These are phyloP conservation scores for Pleurotus giganteus DNA, from an alignment of 768 basidiomycete genomes.

Conservation along the genomic window DNA sequence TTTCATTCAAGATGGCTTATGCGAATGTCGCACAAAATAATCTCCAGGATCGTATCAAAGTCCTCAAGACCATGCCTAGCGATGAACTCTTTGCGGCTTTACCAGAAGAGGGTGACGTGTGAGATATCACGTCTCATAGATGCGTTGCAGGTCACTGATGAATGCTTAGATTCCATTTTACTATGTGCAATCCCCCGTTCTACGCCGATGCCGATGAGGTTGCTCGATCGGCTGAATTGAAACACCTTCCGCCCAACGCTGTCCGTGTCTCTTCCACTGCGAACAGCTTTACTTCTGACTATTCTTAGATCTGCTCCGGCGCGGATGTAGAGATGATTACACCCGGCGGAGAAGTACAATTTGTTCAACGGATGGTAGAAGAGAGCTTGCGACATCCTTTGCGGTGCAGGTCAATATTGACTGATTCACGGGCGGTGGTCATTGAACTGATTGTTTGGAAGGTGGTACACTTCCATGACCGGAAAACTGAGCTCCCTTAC, in stretches of 20 bases:
- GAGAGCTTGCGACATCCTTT: conserved; percentile 59
- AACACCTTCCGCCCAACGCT: conserved; percentile 66
- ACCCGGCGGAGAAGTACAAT: conserved; percentile 78
- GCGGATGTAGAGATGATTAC: conserved; percentile 88
- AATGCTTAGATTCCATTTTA: conserved; percentile 59
- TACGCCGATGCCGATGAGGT: conserved; percentile 78
- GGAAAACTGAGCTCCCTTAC: conserved; percentile 80
- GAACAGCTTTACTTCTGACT: not conserved
- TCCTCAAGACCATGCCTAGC: conserved; percentile 36
- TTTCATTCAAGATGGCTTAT: conserved; percentile 55
- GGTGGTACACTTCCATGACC: conserved; percentile 94
- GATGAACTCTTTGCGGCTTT: conserved; percentile 49
- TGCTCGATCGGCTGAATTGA: conserved; percentile 50
- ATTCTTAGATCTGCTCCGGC: conserved; percentile 76
- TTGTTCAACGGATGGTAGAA: conserved; percentile 72
- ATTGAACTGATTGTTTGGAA: conserved; percentile 21
- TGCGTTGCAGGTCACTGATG: not conserved
- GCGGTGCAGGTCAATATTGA: conserved; percentile 53
- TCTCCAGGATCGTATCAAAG: conserved; percentile 46
- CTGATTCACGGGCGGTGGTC: not conserved
- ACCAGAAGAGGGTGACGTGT: conserved; percentile 11
- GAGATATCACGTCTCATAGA: not conserved
- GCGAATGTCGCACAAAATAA: conserved; percentile 58
- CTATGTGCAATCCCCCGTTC: conserved; percentile 98
- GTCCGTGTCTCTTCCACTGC: conserved; percentile 38